phyloP scores from a whole-genome alignment of 345 rosid species.

The Acer campestre region DNA sequence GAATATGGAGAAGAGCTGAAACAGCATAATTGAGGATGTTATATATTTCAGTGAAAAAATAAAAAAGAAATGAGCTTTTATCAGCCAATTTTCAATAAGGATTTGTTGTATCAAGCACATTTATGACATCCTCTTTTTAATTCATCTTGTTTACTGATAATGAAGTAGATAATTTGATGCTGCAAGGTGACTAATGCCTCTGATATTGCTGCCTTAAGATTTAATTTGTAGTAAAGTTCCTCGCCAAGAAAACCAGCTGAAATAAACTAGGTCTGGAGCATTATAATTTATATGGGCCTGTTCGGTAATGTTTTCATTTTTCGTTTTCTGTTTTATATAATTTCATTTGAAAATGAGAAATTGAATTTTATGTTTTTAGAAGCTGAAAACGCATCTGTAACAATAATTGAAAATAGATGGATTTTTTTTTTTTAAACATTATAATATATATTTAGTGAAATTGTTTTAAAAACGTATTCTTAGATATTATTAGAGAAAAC shows the following conservation, averaged over 20 bases:
- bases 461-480: no score
- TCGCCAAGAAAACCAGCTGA: constrained; percentile 1
- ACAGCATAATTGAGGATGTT: neutral
- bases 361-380: no score
- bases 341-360: no score
- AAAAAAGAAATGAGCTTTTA: neutral
- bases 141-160: constrained; percentile 10
- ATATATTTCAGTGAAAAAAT: neutral
- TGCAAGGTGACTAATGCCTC: neutral
- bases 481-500: no score
- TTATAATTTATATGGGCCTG: neutral
- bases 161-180: neutral
- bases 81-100: neutral
- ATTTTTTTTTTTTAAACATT: no score
- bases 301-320: no score
- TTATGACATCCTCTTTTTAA: neutral
- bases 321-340: no score
- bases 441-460: no score
- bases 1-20: neutral
- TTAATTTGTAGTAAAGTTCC: neutral
- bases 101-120: constrained; percentile 2
- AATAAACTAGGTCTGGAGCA: constrained; percentile 11
- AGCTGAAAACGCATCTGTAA: no score
- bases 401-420: no score
- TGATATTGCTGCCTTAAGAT: constrained; percentile 1